Evolutionary conservation across 768 basidiomycete species (phyloP), one percentile per base, ranked within the genome.

Genomic region (Gelatoporia subvermispora): DNA sequence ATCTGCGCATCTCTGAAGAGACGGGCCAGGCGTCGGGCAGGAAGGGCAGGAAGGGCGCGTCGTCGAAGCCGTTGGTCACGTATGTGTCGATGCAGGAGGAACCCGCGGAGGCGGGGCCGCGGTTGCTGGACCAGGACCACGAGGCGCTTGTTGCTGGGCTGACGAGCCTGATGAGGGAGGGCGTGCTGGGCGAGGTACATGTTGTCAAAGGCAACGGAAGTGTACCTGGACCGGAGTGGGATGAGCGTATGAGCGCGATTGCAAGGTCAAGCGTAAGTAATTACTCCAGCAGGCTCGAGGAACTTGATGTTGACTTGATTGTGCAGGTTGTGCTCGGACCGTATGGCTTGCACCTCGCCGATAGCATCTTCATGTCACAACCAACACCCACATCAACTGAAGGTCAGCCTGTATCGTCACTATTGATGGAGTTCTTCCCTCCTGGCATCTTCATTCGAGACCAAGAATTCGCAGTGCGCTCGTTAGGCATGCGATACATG

Each of bases 401-500:
- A 38, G 15, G 16, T 10, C 21, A 44, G 34, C 2, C 34, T 9
- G 13, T 41, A 9, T 18, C 53, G 5, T 73, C 85, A 18, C 81
- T 82, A 3, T 70, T 91, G 31, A 78, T 91, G 69, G 90, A 93
- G 66, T 73, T 92, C 58, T 90, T 87, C 67, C 84, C 81, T 17
- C 68, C 74, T 2, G 77, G 76, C n/a, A 74, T 74, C 17, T 90
- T 86, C 63, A 71, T 74, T 21, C 76, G 74, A 41, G 84, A 88
- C 56, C 74, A 76, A 49, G 78, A 84, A 57, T 65, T 79, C 42
- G 74, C 83, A 17, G 71, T 72, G n/a, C 67, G 67, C 23, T 73
- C 78, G 8, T 58, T 83, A 20, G 76, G 77, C 9, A 68, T 84
- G 47, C 65, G 68, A 9, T 86, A 87, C 56, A 60, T 80, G 41